These are phyloP conservation scores for Ambrosia hybrid DNA, from an alignment of 140 eudicot genomes.

Conservation along the genomic window DNA sequence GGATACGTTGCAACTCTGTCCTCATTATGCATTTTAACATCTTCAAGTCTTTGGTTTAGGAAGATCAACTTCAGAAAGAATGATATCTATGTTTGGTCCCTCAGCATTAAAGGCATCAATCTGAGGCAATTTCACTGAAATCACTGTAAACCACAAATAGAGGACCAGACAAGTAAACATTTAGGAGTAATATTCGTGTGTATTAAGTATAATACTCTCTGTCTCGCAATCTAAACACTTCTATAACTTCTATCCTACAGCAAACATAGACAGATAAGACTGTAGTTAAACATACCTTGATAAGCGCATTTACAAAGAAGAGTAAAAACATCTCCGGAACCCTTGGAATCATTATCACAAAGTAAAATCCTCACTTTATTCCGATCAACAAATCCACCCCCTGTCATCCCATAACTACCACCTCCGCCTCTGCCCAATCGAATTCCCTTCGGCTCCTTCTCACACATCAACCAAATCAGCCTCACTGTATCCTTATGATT, in stretches of 20 bases:
- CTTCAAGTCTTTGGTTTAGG: conserved; percentile 90
- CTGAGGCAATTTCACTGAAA: conserved; percentile 76
- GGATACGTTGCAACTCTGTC: conserved; percentile 78
- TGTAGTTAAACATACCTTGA: conserved; percentile 55
- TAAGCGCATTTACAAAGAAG: conserved; percentile 75
- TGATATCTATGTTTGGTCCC: conserved; percentile 91
- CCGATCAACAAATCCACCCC: conserved; percentile 74
- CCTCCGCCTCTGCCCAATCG: too few species aligned
- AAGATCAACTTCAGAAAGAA: conserved; percentile 96
- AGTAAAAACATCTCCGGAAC: conserved; percentile 64
- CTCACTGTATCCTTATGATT: not conserved
- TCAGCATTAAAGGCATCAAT: too few species aligned
- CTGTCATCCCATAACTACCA: conserved; percentile 36
- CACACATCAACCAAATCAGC: too few species aligned
- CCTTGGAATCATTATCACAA: conserved; percentile 66
- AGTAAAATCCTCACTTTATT: conserved; percentile 84
- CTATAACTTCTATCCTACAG: too few species aligned
- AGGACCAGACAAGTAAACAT: too few species aligned
- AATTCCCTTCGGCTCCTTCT: conserved; percentile 14
- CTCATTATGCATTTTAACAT: conserved; percentile 85
- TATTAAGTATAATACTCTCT: too few species aligned
- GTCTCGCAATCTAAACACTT: too few species aligned
- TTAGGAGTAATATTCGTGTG: not conserved
- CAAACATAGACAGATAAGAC: too few species aligned
- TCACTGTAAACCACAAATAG: not conserved